Evolutionary conservation across 192 early-diverging fungal species (phyloP), one percentile per base, ranked within the genome.

Genomic region (Coemansia sp.): DNA sequence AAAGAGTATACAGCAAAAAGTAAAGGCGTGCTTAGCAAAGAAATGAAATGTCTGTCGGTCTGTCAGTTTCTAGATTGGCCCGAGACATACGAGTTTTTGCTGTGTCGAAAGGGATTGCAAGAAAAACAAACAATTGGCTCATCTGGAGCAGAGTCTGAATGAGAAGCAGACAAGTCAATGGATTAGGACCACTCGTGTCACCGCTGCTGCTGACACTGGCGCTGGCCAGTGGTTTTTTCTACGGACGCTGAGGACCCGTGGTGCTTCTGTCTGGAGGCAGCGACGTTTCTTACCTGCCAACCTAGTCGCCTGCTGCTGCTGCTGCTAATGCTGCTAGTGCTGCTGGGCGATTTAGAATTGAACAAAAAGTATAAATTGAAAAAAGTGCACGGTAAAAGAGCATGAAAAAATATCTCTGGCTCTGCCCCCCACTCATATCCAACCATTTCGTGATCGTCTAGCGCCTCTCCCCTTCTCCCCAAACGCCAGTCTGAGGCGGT

Each of bases 331-430:
- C 42, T 45, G 42, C 42, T 45, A 45, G 4, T 52, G 28, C 51
- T 52, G 51, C 51, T 28, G 18, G 51, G 51, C 51, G 28, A 52
- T 52, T 52, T 28, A 25, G 28, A 29, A 29, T 28, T 52, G 51
- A 29, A 29, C 1, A 28, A 52, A 52, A 52, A 11, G 2, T 25
- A 52, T 25, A 52, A 52, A 45, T 2, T 45, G 16, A 45, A 45
- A 45, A 45, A 45, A 45, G 42, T 45, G 42, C 42, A 45, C 5
- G 12, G 42, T 14, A 45, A 45, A 45, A 14, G 10, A 45, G 42
- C 42, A 45, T 45, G 42, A 45, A 45, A 45, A 38, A 7, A 38
- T 7, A 4, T 38, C 5, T 7, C 36, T 38, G 36, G 10, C 36
- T 38, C n/a, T n/a, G 36, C 36, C 10, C 36, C 36, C 36, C 36